Base-by-base conservation (phyloP, 176 grass and related monocot species). In the Pharus latifolius region DNA sequence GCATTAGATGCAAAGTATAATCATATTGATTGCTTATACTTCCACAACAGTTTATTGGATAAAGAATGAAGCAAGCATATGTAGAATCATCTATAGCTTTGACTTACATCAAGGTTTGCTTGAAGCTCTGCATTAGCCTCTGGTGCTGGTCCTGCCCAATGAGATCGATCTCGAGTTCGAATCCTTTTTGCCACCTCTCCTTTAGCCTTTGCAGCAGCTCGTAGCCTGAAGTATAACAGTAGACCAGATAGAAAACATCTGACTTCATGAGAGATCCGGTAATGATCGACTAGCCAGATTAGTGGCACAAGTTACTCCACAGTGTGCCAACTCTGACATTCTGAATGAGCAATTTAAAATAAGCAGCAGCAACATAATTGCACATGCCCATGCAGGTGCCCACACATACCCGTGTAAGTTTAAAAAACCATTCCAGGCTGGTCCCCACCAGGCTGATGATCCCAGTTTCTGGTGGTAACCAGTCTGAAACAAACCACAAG, bases 111-210 rank as follows among this genome's bases (percentile, higher is more conserved):
- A 34, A 85, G 41, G 49, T 85, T 85, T 48, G 70, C 35, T 62
- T 80, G 82, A 47, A 85, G 56, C 70, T 85, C 82, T 68, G 76
- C 82, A 40, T 80, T 85, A 63, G 82, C 82, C 57, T 75, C 75
- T 40, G 76, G 76, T 28, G 64, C 76, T 28, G 76, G 82, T 60
- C 51, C 82, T 60, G 75, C 33, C 69, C 70, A 61, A 16, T 72
- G 76, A 38, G 82, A 72, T 62, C 54, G 54, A 74, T 85, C 82
- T 20, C 55, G 28, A 6, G 46, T 59, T 49, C 82, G 62, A 30
- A 44, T 74, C 63, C 45, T 79, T 72, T 80, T 80, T 30, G 38
- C 1, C 26, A 49, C 62, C 49, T 79, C 82, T 53, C 49, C 82
- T 50, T 79, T 80, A 16, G 54, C 54, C 66, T 71, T 84, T 69